Conservation (phyloP, 2,329 filamentous ascomycete genomes). For the Akanthomyces uredinophilus region DNA sequence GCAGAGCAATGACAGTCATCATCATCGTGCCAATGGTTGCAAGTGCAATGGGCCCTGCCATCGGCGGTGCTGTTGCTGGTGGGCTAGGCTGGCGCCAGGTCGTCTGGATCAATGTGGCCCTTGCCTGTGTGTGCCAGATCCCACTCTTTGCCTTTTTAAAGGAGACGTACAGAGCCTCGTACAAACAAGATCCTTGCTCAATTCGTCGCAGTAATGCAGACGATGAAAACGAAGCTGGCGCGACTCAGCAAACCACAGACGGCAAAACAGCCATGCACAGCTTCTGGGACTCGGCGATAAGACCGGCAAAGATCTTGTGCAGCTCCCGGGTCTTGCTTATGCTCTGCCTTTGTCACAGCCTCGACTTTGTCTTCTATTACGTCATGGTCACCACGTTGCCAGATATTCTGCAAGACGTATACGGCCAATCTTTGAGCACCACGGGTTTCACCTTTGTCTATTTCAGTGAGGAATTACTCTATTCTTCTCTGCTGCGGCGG, state of each 20-base stretch:
- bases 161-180: conserved; percentile 51
- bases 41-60: conserved; percentile 51
- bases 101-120: conserved; percentile 43
- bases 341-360: conserved; percentile 37
- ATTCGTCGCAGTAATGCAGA: background rate
- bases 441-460: conserved; percentile 43
- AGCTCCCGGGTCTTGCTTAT: conserved; percentile 48
- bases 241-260: background rate
- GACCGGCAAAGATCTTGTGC: conserved; percentile 41
- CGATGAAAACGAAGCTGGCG: background rate
- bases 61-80: conserved; percentile 50
- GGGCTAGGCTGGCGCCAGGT: conserved; percentile 49
- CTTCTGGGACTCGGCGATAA: conserved; percentile 29
- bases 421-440: conserved; percentile 43
- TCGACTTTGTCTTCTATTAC: conserved; percentile 47
- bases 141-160: conserved; percentile 46
- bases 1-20: conserved; percentile 52
- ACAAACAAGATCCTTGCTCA: conserved; percentile 38
- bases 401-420: conserved; percentile 40
- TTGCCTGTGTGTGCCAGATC: conserved; percentile 45
- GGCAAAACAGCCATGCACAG: background rate
- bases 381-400: conserved; percentile 47
- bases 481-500: too few species aligned
- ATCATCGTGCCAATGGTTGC: conserved; percentile 55
- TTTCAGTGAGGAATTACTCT: background rate